phyloP scores from a whole-genome alignment of 345 rosid genomes.

The Eucalyptus victrix region DNA sequence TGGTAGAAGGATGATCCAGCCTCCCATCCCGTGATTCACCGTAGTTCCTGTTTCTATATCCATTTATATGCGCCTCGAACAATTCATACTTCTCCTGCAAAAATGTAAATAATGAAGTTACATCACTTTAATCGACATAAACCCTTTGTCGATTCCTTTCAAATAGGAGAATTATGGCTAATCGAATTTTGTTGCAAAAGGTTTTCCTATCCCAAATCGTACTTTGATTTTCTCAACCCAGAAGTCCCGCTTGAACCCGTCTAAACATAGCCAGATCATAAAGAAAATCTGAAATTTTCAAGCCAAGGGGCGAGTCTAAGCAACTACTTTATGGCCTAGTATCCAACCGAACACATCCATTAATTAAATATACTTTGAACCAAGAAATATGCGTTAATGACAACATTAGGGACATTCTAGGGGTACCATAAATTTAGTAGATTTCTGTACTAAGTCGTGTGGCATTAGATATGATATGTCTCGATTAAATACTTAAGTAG shows the following conservation, averaged over 20 bases:
- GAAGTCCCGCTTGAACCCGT: background rate
- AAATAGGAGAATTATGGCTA: background rate
- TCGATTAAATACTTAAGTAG: background rate
- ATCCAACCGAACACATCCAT: background rate
- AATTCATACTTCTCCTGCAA: conserved; percentile 7
- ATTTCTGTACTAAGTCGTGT: background rate
- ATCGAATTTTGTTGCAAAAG: background rate
- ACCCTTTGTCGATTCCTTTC: background rate
- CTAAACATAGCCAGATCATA: background rate
- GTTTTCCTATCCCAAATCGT: background rate
- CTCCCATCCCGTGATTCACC: background rate
- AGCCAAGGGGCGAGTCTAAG: background rate
- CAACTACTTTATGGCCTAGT: background rate
- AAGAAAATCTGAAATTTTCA: background rate
- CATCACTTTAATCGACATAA: background rate
- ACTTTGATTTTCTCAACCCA: background rate
- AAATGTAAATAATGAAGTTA: background rate
- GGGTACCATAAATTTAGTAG: background rate
- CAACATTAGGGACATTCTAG: background rate
- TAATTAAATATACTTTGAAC: background rate
- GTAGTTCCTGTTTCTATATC: background rate
- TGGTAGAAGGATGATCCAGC: conserved; percentile 1
- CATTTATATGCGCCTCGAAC: conserved; percentile 2
- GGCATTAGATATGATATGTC: background rate
- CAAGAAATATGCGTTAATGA: background rate